Conservation (phyloP, 2,329 filamentous ascomycete genomes). For the Septoria linicola region DNA sequence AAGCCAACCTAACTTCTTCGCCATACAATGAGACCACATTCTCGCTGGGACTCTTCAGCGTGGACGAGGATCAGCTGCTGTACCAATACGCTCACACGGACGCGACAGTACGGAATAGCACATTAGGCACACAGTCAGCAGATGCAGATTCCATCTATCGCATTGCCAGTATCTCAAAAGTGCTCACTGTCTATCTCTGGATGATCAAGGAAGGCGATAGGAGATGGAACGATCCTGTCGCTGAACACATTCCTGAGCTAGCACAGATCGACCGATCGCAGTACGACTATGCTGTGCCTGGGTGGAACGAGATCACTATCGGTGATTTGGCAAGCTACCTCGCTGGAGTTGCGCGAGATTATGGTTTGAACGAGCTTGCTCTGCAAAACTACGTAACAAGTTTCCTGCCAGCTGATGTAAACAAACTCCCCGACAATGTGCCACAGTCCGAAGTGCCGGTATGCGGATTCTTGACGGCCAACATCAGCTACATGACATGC, state of each 20-base stretch:
- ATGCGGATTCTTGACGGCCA: slow-evolving; percentile 20
- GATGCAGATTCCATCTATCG: slow-evolving; percentile 25
- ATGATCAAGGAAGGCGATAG: slow-evolving; percentile 24
- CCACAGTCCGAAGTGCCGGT: slow-evolving; percentile 16
- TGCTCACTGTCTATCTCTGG: slow-evolving; percentile 25
- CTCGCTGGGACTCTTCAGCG: slow-evolving; percentile 24
- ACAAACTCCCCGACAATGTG: background rate
- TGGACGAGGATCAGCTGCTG: slow-evolving; percentile 15
- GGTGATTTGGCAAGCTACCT: slow-evolving; percentile 49
- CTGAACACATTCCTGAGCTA: slow-evolving; percentile 48
- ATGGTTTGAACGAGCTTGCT: slow-evolving; percentile 23
- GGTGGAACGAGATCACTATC: slow-evolving; percentile 52
- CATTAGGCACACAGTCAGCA: slow-evolving; percentile 17
- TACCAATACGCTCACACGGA: slow-evolving; percentile 24
- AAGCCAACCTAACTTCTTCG: slow-evolving; percentile 18
- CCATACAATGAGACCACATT: slow-evolving; percentile 26
- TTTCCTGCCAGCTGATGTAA: slow-evolving; percentile 40
- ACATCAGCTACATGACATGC: slow-evolving; percentile 18
- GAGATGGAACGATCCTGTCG: slow-evolving; percentile 38
- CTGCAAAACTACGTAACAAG: slow-evolving; percentile 14
- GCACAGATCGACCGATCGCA: slow-evolving; percentile 30
- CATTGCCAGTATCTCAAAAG: slow-evolving; percentile 24
- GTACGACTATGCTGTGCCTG: slow-evolving; percentile 38
- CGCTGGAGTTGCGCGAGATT: slow-evolving; percentile 41
- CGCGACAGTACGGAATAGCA: slow-evolving; percentile 16